Base-by-base conservation (phyloP, 108 stramenopile species). In the Stephanodiscus triporus region DNA sequence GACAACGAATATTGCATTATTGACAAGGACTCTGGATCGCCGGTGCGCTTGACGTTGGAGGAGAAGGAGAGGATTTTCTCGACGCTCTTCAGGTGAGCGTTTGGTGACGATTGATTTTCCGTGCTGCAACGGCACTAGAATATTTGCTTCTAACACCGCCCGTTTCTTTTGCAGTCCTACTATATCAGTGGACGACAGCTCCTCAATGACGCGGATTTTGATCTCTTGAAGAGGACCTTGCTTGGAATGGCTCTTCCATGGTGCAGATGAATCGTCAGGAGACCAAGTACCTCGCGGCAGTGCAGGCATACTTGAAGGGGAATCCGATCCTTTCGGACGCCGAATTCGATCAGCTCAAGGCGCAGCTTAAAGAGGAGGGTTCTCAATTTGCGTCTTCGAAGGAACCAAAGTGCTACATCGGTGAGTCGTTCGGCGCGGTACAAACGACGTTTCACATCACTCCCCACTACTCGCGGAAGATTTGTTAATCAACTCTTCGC, bases 391-490 rank as follows among this genome's bases (percentile, higher is more conserved):
- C 94, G 10, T 94, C 96, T 1, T 73, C 88, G 54, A 97, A 87
- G 38, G 96, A 98, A 68, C 97, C 97, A 6, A 95, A 94, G 86
- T 96, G 95, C 77, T 95, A 95, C 91, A 91, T 98, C 58, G 97
- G 78, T 79, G 30, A 72, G 78, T 72, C 16, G 50, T 34, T 9
- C 30, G 38, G 55, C 42, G 8, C 27, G 26, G 26, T 24, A 29
- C 23, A 6, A 14, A 24, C 8, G 55, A 19, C 27, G n/a, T 8
- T 66, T 48, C 9, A 27, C 55, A 6, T 20, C 49, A 50, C 17
- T 50, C 20, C 49, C 49, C 17, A 22, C 24, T 53, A 49, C 48
- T 16, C 2, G 6, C 51, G 6, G 20, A 53, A 32, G 8, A 40
- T 55, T 10, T 0, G 27, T 40, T 9, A 40, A 40, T 11, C 40